Evolutionary conservation across 306 rosid species (phyloP).

Genomic region (Rosa chinensis): DNA sequence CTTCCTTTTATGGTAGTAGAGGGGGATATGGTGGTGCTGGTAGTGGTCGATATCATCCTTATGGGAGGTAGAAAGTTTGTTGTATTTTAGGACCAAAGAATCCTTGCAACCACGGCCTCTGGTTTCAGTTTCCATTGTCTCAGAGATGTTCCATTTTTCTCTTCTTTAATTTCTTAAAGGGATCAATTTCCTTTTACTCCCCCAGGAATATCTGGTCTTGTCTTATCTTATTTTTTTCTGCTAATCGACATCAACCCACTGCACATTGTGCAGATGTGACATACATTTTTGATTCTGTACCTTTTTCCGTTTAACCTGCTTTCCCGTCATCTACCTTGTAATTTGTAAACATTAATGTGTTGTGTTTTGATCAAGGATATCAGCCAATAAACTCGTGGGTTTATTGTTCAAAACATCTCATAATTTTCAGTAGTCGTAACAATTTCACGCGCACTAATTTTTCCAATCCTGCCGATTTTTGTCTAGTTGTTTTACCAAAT

Average conservation of each 20-base stretch:
- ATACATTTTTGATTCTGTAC: not conserved
- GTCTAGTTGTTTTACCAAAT: no score
- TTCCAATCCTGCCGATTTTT: no score
- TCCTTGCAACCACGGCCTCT: slow-evolving; percentile 26
- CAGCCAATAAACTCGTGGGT: not conserved
- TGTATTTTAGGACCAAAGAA: slow-evolving; percentile 37
- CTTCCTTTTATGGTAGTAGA: slow-evolving; percentile 79
- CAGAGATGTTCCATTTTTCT: not conserved
- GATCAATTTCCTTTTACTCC: slow-evolving; percentile 1
- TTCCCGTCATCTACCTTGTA: not conserved
- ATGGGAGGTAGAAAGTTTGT: slow-evolving; percentile 65
- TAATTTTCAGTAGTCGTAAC: no score
- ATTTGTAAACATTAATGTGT: not conserved
- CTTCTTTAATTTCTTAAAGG: not conserved
- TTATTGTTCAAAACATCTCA: no score
- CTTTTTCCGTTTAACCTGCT: not conserved
- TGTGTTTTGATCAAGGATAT: not conserved
- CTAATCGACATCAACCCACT: slow-evolving; percentile 14
- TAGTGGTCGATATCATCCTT: slow-evolving; percentile 88
- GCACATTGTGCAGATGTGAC: slow-evolving; percentile 34
- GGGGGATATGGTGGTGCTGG: slow-evolving; percentile 81
- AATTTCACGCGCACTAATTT: no score
- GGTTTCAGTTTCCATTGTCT: slow-evolving; percentile 23
- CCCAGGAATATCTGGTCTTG: slow-evolving; percentile 16
- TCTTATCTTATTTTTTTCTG: not conserved